A percentile compares a stretch with the other conserved stretches of the same genome.
Conservation (phyloP, 106 monocot species). For the Acorus calamus region DNA sequence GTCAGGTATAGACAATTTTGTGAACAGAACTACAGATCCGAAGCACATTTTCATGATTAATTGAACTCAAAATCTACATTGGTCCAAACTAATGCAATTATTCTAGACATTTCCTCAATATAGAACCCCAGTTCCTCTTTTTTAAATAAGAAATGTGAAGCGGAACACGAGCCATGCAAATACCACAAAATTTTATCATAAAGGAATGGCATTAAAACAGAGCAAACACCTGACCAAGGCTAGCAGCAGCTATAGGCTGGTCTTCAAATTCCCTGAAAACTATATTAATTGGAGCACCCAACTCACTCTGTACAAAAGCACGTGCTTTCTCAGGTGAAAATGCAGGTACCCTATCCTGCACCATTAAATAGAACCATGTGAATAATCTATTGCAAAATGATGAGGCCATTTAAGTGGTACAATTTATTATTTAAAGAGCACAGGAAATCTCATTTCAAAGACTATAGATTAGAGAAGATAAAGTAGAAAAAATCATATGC, state of each 20-base stretch:
- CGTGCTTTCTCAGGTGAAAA: conserved; percentile 84
- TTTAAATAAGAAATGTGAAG: no score
- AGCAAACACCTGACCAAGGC: conserved; percentile 92
- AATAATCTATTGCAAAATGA: background rate
- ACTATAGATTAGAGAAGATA: conserved; percentile 6
- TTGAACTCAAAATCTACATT: no score
- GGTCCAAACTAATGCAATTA: no score
- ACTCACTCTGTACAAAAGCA: conserved; percentile 62
- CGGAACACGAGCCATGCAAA: no score
- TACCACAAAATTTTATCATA: no score
- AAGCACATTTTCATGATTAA: no score
- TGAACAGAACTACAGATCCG: no score
- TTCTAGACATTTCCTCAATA: no score
- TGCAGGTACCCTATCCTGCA: conserved; percentile 92
- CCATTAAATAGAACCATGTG: background rate
- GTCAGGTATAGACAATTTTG: no score
- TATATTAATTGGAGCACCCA: conserved; percentile 64
- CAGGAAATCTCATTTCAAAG: background rate
- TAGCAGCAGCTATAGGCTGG: conserved; percentile 84
- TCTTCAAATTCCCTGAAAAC: conserved; percentile 92
- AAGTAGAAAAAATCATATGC: background rate
- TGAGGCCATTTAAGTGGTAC: no score
- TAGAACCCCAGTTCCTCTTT: no score
- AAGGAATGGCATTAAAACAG: background rate
- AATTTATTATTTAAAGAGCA: background rate